Evolutionary conservation across 768 basidiomycete species (phyloP).

Genomic region (Trametes villosa): DNA sequence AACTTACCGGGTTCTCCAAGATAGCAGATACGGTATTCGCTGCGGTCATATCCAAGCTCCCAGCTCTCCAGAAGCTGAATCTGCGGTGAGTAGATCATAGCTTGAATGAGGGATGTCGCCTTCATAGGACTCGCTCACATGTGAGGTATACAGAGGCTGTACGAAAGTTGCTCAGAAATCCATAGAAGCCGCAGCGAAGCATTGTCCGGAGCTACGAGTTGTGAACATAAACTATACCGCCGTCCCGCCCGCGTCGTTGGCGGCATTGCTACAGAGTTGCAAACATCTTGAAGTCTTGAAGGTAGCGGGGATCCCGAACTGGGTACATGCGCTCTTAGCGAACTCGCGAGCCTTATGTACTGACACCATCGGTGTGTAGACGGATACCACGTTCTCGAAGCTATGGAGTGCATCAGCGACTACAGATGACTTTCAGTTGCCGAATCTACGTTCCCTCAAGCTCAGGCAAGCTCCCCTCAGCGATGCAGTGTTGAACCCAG

Average conservation of each 20-base stretch:
- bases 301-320: slow-evolving; percentile 61
- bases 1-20: slow-evolving; percentile 56
- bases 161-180: slow-evolving; percentile 58
- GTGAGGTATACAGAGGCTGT: slow-evolving; percentile 53
- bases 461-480: slow-evolving; percentile 57
- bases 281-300: slow-evolving; percentile 58
- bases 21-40: slow-evolving; percentile 57
- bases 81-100: slow-evolving; percentile 49
- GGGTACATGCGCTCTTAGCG: slow-evolving; percentile 45
- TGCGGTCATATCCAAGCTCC: slow-evolving; percentile 48
- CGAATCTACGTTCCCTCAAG: slow-evolving; percentile 56
- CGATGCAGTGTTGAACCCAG: slow-evolving; percentile 48
- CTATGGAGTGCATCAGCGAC: slow-evolving; percentile 37
- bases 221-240: slow-evolving; percentile 69
- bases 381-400: slow-evolving; percentile 57
- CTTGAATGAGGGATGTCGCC: not conserved
- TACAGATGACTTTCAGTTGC: slow-evolving; percentile 36
- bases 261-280: slow-evolving; percentile 46
- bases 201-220: slow-evolving; percentile 47
- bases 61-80: slow-evolving; percentile 50
- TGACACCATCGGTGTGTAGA: slow-evolving; percentile 42
- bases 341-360: not conserved
- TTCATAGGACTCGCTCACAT: not conserved
- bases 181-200: slow-evolving; percentile 44
- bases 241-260: slow-evolving; percentile 52